Conservation (phyloP, 176 grass and related monocot genomes). For the sorghum (Sorghum bicolor) region DNA sequence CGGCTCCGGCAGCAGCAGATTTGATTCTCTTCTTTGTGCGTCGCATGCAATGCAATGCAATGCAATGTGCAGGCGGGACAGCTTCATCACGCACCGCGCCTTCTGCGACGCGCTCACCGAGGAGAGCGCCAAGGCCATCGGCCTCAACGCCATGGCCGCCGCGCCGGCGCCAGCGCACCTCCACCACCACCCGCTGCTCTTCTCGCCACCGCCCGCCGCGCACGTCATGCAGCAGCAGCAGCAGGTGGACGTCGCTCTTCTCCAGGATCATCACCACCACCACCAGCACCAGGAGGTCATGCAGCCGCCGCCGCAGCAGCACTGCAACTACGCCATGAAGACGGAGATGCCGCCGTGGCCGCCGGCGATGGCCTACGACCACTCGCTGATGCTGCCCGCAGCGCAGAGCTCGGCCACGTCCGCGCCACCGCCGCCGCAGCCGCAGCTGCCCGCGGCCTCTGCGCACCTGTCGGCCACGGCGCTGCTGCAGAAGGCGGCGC, state of each 20-base stretch:
- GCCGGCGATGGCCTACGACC: constrained; percentile 34
- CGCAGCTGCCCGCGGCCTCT: constrained; percentile 3
- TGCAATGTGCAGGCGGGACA: constrained; percentile 74
- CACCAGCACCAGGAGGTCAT: constrained; percentile 37
- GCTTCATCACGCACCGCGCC: constrained; percentile 99
- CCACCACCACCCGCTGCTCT: constrained; percentile 46
- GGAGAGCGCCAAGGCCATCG: constrained; percentile 74
- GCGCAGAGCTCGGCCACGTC: constrained; percentile 36
- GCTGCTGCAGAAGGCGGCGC: constrained; percentile 87
- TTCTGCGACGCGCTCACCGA: constrained; percentile 98
- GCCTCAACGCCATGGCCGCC: constrained; percentile 26
- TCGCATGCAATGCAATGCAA: constrained; percentile 22
- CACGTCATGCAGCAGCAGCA: constrained; percentile 20
- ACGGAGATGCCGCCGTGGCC: constrained; percentile 51
- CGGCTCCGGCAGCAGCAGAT: not conserved
- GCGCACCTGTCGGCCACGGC: constrained; percentile 93
- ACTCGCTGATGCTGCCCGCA: constrained; percentile 23
- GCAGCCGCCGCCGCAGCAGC: constrained; percentile 23
- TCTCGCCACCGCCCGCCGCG: constrained; percentile 23
- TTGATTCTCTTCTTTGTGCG: not conserved
- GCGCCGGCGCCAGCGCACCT: not conserved
- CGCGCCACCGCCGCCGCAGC: not conserved
- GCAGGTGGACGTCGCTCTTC: constrained; percentile 23
- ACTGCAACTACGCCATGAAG: constrained; percentile 52
- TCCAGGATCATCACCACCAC: constrained; percentile 23